A percentile compares a stretch with the other conserved stretches of the same genome.
Conservation (phyloP, 495 filamentous ascomycete species). For the Letharia columbiana region DNA sequence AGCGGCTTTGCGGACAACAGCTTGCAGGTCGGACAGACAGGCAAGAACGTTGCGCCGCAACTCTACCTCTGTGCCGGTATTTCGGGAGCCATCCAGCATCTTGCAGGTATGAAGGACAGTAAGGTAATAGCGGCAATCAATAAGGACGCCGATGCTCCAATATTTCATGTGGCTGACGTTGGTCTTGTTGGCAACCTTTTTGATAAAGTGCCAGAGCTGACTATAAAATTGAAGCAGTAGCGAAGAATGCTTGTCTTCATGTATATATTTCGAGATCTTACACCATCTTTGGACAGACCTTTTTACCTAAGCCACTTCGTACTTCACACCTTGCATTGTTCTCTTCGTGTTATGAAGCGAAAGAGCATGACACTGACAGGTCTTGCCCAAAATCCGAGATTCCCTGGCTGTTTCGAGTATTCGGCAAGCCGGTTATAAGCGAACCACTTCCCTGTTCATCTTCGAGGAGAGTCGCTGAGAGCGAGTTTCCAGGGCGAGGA, state of each 20-base stretch:
- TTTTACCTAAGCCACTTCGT: background rate
- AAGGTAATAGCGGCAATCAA: slow-evolving; percentile 99
- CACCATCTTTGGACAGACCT: background rate
- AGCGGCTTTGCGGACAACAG: slow-evolving; percentile 99
- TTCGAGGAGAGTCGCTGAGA: background rate
- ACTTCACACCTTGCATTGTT: background rate
- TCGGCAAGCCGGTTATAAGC: background rate
- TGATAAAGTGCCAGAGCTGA: slow-evolving; percentile 90
- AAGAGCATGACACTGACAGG: background rate
- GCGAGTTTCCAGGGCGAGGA: background rate
- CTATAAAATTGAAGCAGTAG: slow-evolving; percentile 64
- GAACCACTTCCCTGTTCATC: background rate
- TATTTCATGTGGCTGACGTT: slow-evolving; percentile 96
- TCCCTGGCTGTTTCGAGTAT: background rate
- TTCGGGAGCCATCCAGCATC: slow-evolving; percentile 93
- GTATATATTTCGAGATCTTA: slow-evolving; percentile 8
- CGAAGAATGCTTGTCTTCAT: slow-evolving; percentile 2
- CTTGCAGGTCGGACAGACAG: slow-evolving; percentile 94
- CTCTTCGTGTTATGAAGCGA: background rate
- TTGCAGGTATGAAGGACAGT: slow-evolving; percentile 99
- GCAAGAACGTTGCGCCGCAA: slow-evolving; percentile 95
- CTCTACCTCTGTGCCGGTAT: slow-evolving; percentile 94
- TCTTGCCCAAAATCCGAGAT: background rate
- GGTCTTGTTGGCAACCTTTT: slow-evolving; percentile 85
- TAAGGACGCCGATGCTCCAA: slow-evolving; percentile 93